These are phyloP conservation scores for Paecilomyces variotii DNA, from an alignment of 2,329 filamentous ascomycete species.

Conservation along the genomic window DNA sequence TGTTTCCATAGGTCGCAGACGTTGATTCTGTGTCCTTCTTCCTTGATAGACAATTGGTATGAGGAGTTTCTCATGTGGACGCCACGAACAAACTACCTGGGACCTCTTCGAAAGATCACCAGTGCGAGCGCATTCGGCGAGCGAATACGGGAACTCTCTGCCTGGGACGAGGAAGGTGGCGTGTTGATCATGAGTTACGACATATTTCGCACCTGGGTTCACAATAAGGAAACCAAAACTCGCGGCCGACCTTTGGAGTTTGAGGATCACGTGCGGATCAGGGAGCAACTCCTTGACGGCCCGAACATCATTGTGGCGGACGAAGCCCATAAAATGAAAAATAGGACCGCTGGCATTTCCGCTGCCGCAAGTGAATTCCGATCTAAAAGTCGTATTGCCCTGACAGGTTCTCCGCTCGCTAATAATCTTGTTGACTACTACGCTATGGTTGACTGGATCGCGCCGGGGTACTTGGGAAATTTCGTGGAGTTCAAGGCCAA, in stretches of 20 bases:
- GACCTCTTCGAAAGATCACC: slow-evolving; percentile 50
- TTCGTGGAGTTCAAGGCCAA: slow-evolving; percentile 58
- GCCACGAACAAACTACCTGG: slow-evolving; percentile 45
- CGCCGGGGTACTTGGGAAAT: slow-evolving; percentile 67
- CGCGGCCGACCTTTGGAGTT: slow-evolving; percentile 21
- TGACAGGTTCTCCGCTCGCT: slow-evolving; percentile 79
- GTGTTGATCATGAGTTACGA: slow-evolving; percentile 69
- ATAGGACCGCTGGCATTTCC: slow-evolving; percentile 47
- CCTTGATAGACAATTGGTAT: slow-evolving; percentile 72
- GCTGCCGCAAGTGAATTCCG: slow-evolving; percentile 50
- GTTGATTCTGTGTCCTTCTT: slow-evolving; percentile 67
- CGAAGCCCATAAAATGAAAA: slow-evolving; percentile 77
- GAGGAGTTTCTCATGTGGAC: slow-evolving; percentile 70
- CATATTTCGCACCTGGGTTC: slow-evolving; percentile 50
- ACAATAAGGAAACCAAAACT: slow-evolving; percentile 23
- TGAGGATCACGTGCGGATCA: slow-evolving; percentile 32
- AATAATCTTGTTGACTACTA: slow-evolving; percentile 82
- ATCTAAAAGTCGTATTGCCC: slow-evolving; percentile 65
- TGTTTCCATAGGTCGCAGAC: slow-evolving; percentile 55
- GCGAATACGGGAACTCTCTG: slow-evolving; percentile 41
- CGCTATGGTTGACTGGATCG: slow-evolving; percentile 81
- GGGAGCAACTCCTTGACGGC: slow-evolving; percentile 46
- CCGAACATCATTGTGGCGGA: slow-evolving; percentile 74
- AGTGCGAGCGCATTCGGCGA: slow-evolving; percentile 24
- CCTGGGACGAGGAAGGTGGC: slow-evolving; percentile 61